phyloP scores from a whole-genome alignment of 2,329 filamentous ascomycete genomes.

The Leptodontidium sp. region DNA sequence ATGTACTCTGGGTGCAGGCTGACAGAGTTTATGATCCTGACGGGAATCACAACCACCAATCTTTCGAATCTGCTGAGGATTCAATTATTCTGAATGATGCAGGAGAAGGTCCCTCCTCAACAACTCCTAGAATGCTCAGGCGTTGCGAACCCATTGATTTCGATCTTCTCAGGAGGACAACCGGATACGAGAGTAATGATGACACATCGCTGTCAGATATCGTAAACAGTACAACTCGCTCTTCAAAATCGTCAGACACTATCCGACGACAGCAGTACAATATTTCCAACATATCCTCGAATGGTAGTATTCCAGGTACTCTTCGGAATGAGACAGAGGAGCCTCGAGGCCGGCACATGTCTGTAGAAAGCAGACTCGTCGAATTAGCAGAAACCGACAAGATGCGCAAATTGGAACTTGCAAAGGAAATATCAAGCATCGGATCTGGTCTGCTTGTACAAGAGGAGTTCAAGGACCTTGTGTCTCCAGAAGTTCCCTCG shows the following conservation, averaged over 20 bases:
- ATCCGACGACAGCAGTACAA: not conserved
- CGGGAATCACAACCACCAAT: not conserved
- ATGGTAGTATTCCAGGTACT: not conserved
- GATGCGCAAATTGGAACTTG: not conserved
- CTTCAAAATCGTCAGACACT: not conserved
- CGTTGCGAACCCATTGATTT: not conserved
- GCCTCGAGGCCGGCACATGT: not conserved
- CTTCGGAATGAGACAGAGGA: not conserved
- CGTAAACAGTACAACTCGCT: not conserved
- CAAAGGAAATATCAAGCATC: not conserved
- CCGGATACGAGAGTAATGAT: not conserved
- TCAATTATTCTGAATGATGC: not conserved
- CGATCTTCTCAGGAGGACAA: not conserved
- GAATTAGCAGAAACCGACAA: not conserved
- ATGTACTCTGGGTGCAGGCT: not conserved
- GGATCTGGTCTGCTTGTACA: not conserved
- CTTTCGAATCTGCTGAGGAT: not conserved
- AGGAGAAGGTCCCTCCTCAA: not conserved
- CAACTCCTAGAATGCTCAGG: not conserved
- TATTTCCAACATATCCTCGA: not conserved
- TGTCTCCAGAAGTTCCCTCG: not conserved
- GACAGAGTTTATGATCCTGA: not conserved
- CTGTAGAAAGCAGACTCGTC: not conserved
- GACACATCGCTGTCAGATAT: not conserved
- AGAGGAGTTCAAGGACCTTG: not conserved